Base-by-base conservation (phyloP, 2,329 filamentous ascomycete genomes). In the Calonectria fujianensis region DNA sequence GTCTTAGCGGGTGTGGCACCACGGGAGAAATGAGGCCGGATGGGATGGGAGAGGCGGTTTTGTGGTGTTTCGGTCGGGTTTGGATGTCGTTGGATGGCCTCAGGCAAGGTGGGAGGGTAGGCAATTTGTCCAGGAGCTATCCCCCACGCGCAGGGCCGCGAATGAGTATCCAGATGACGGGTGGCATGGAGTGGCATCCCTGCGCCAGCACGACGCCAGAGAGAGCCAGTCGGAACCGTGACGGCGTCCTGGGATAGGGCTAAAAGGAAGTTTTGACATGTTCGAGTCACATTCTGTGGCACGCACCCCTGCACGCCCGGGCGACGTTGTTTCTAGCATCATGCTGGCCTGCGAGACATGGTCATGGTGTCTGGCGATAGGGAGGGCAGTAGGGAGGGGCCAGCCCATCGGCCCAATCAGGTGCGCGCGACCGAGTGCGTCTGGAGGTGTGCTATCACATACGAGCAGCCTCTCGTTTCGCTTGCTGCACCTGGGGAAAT, bases 11-110 rank as follows among this genome's bases (percentile, higher is more conserved):
- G 24, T 31, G 51, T 69, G 59, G 70, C 64, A 66, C 61, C 63
- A 72, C 51, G 63, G 39, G 69, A 66, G 61, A 72, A 66, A 73
- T 69, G 70, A 73, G 68, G 32, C 68, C 29, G 50, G 45, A 51
- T 59, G 69, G 59, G 48, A 71, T 61, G 29, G 37, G 41, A 39
- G 10, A 65, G 57, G 13, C 32, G 31, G 37, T 24, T 24, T 39
- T 27, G 57, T 63, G 31, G 63, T 69, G 70, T 69, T 73, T 73
- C 65, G 54, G 7, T 29, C 50, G 70, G 31, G 69, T 71, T 71
- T 71, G 63, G 29, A 61, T 32, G 51, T 63, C 37, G 32, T 37
- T 48, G 14, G 20, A 29, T n/a, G 39, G 27, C 39, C n/a, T n/a
- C 48, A 27, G 31, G 32, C 68, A 39, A 63, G 6, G 20, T 41